Evolutionary conservation across 192 early-diverging fungal species (phyloP), one percentile per base, ranked within the genome.

Genomic region (Phlyctochytrium planicorne): DNA sequence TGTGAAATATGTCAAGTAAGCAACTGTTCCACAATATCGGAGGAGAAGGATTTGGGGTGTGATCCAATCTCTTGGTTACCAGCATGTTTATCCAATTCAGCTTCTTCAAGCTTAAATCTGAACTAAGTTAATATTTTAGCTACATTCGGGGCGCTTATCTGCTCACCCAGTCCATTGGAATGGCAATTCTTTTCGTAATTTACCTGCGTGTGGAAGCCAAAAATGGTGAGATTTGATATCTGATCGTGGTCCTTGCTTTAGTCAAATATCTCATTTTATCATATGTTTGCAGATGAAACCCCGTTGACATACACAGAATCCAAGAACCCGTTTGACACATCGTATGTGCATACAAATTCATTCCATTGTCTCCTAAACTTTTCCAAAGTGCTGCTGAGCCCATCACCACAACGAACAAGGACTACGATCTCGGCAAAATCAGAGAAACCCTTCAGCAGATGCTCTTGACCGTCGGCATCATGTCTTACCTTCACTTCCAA

Each of bases 241-340:
- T 47, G 30, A 4, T 30, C 30, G 14, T 6, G 25, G 52, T 33
- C 10, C 36, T 35, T 25, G 60, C 36, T 17, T n/a, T 27, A 10
- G 17, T 47, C 34, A n/a, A 64, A 37, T 31, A 10, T 31, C 34
- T 52, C 47, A 20, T 67, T 32, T 31, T 60, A 33, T 74, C n/a
- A n/a, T n/a, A n/a, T n/a, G n/a, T n/a, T n/a, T n/a, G n/a, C n/a
- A 89, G 95, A 97, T 73, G 80, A 82, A 36, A 93, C 92, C 24
- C 68, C 81, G 12, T 80, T 97, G 34, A 80, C 88, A 69, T 94
- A 93, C 78, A 83, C 90, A 27, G 91, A 95, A 53, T 80, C 88
- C 40, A 78, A 89, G 69, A 84, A 79, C 73, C 81, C 81, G 33
- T 68, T 79, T 32, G 78, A 72, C 12, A 72, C 75, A 29, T 63